These are phyloP conservation scores for Paramecium pentaurelia DNA, from an alignment of 73 alveolate species.

Conservation along the genomic window DNA sequence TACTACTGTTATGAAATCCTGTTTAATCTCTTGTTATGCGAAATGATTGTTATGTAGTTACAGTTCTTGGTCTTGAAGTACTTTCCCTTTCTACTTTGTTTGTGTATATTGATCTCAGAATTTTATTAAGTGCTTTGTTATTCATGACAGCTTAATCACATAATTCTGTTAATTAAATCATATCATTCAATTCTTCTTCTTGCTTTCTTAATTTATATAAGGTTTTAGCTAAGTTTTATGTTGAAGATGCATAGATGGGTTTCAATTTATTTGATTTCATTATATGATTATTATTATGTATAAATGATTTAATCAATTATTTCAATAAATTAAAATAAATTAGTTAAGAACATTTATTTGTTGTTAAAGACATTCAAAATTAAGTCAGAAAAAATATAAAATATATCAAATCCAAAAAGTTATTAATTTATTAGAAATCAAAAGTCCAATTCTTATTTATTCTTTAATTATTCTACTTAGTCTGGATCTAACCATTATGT, in stretches of 20 bases:
- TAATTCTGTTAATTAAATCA: not conserved
- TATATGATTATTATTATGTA: not conserved
- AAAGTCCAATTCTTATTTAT: not conserved
- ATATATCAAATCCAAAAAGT: not conserved
- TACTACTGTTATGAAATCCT: not conserved
- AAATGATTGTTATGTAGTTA: not conserved
- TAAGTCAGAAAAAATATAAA: too few relatives aligned
- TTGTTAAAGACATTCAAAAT: not conserved
- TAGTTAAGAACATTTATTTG: not conserved
- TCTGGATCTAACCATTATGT: not conserved
- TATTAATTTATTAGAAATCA: not conserved
- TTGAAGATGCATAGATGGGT: not conserved
- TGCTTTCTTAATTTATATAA: not conserved
- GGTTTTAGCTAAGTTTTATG: not conserved
- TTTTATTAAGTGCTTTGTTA: not conserved
- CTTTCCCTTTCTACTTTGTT: not conserved
- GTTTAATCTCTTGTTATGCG: not conserved
- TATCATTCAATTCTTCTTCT: not conserved
- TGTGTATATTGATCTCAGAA: not conserved
- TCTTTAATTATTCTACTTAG: not conserved
- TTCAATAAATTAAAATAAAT: not conserved
- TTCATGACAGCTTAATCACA: not conserved
- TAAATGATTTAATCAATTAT: not conserved
- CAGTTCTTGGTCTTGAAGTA: not conserved
- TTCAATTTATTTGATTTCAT: not conserved